Evolutionary conservation across 1,284 basidiomycete species (phyloP), one percentile per base, ranked within the genome.

Genomic region (Ganoderma multipileum): DNA sequence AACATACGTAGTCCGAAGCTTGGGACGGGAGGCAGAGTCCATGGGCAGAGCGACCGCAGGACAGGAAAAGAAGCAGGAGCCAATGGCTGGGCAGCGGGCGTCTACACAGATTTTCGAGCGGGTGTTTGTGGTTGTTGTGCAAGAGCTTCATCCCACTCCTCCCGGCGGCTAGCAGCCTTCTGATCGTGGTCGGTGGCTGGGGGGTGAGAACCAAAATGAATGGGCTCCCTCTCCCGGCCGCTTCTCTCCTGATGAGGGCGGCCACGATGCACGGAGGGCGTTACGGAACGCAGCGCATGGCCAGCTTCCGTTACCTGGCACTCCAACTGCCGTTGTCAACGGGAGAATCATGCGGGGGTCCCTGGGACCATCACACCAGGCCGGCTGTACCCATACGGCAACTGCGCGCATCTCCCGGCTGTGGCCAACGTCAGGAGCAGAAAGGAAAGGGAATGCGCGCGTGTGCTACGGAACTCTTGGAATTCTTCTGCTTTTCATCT

Each of bases 1-100:
- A 62, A 83, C 89, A 64, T 81, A 93, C 91, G 86, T 82, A 66
- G 88, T 90, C 80, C 86, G 91, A 47, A 87, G 80, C 77, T 85
- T 89, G 44, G 85, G 76, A 63, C 76, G 77, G 68, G 72, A 74
- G 28, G 71, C 67, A 64, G 74, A 65, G 62, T 73, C 73, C 78
- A 82, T 80, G 50, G 62, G 60, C 61, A 54, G 39, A 50, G 50
- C 28, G 41, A 33, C n/a, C 41, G 23, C 26, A 50, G n/a, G 42
- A 36, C 41, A 44, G 30, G 58, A 50, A 39, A 58, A 59, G 42
- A 61, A 55, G 55, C 61, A 41, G 41, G 41, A 52, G 63, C 68
- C 60, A 70, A 67, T 70, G 60, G 50, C 33, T 8, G 33, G 33
- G 33, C 47, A 57, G 58, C n/a, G 52, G 60, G 58, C 58, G 68